Conservation (phyloP, 768 basidiomycete species). For the Psilocybe cyanescens region DNA sequence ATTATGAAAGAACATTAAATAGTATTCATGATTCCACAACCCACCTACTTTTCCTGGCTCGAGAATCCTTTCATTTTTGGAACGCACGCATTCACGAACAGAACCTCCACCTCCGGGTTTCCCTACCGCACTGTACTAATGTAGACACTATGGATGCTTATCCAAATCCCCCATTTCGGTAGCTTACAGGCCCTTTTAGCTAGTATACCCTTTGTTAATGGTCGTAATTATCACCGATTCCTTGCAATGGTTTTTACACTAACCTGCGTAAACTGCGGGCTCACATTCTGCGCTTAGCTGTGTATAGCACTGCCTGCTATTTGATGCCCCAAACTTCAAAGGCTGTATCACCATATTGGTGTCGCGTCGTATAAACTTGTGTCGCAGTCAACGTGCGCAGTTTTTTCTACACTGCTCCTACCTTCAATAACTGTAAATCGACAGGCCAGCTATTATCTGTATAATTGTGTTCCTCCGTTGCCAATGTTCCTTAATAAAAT, state of each 20-base stretch:
- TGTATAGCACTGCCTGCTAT: not conserved
- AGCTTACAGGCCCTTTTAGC: slow-evolving; percentile 17
- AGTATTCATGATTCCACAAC: not conserved
- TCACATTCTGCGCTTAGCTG: not conserved
- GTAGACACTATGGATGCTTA: slow-evolving; percentile 23
- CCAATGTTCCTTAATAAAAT: not conserved
- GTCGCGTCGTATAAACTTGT: not conserved
- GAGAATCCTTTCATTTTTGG: slow-evolving; percentile 2
- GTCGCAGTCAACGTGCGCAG: not conserved
- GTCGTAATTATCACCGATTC: slow-evolving; percentile 5
- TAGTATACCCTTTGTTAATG: slow-evolving; percentile 21
- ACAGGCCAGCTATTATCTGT: no score
- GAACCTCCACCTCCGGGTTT: not conserved
- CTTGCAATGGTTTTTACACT: no score
- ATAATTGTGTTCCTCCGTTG: not conserved
- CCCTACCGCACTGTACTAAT: slow-evolving; percentile 21
- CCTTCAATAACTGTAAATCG: no score
- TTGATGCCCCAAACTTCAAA: not conserved
- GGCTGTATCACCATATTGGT: no score
- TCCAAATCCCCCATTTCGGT: slow-evolving; percentile 10
- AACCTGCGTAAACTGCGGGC: no score
- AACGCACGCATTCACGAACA: slow-evolving; percentile 6
- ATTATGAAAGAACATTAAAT: not conserved
- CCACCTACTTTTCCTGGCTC: slow-evolving; percentile 5
- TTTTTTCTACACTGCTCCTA: no score